These are phyloP conservation scores for Heritiera littoralis DNA, from an alignment of 345 rosid genomes.

Conservation along the genomic window DNA sequence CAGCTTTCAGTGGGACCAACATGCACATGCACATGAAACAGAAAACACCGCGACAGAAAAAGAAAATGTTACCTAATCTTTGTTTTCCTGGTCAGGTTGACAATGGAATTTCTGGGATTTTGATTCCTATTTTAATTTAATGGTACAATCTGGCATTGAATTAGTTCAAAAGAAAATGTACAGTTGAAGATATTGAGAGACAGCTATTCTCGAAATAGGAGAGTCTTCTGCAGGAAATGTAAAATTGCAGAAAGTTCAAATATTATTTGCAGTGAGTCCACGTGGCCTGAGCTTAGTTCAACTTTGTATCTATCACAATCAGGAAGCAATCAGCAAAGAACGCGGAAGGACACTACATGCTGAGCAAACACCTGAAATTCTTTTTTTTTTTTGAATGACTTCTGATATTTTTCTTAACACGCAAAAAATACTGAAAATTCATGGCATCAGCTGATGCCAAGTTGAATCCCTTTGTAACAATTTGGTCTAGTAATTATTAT, in stretches of 20 bases:
- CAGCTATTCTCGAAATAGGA: background rate
- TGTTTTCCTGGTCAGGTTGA: background rate
- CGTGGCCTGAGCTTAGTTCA: background rate
- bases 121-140: background rate
- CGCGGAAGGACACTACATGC: background rate
- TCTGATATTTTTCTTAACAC: too few species aligned
- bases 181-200: background rate
- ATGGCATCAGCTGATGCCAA: too few species aligned
- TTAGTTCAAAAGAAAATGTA: background rate
- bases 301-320: background rate
- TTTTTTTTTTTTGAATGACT: too few species aligned
- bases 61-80: background rate
- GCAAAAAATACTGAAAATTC: too few species aligned
- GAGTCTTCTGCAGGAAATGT: background rate
- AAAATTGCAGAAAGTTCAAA: background rate
- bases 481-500: too few species aligned
- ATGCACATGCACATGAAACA: conserved; percentile 11
- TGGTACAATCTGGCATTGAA: background rate
- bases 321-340: background rate
- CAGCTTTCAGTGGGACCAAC: conserved; percentile 20
- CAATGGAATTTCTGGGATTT: conserved; percentile 8
- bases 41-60: background rate
- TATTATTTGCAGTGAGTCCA: background rate
- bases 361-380: background rate
- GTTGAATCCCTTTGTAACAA: too few species aligned